phyloP scores from a whole-genome alignment of 2,329 filamentous ascomycete genomes.

The Cladophialophora yegresii region DNA sequence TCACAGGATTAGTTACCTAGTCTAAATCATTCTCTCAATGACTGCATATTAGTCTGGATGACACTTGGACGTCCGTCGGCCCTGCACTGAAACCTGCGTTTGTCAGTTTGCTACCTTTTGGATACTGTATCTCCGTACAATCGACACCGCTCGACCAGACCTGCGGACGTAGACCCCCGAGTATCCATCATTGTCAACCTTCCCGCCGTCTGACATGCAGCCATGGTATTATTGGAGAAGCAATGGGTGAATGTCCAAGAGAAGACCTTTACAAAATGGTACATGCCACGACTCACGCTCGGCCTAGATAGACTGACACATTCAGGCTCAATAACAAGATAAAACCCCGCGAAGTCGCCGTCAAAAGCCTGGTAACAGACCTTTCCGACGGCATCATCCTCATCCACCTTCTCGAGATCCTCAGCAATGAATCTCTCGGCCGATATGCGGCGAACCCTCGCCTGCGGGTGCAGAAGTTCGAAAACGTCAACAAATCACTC shows the following conservation, averaged over 20 bases:
- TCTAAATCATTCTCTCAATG: constrained; percentile 5
- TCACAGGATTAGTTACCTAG: background rate
- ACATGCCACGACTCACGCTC: constrained; percentile 26
- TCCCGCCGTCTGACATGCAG: constrained; percentile 30
- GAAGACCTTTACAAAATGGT: constrained; percentile 99
- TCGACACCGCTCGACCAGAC: background rate
- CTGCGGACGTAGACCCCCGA: background rate
- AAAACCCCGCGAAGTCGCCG: constrained; percentile 71
- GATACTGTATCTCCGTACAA: background rate
- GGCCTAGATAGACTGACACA: constrained; percentile 17
- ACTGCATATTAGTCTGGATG: constrained; percentile 10
- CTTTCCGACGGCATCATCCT: constrained; percentile 93
- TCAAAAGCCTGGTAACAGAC: constrained; percentile 84
- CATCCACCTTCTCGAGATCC: constrained; percentile 94
- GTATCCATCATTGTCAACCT: background rate
- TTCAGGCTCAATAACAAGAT: constrained; percentile 93
- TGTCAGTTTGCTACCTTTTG: background rate
- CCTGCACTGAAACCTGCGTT: background rate
- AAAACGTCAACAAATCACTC: constrained; percentile 95
- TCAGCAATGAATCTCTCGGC: constrained; percentile 90
- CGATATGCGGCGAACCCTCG: constrained; percentile 96
- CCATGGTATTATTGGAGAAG: constrained; percentile 58
- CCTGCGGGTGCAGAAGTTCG: constrained; percentile 92
- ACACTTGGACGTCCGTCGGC: background rate
- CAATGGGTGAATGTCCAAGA: constrained; percentile 80